Evolutionary conservation across 345 rosid species (phyloP).

Genomic region (Rhizophora apiculata): DNA sequence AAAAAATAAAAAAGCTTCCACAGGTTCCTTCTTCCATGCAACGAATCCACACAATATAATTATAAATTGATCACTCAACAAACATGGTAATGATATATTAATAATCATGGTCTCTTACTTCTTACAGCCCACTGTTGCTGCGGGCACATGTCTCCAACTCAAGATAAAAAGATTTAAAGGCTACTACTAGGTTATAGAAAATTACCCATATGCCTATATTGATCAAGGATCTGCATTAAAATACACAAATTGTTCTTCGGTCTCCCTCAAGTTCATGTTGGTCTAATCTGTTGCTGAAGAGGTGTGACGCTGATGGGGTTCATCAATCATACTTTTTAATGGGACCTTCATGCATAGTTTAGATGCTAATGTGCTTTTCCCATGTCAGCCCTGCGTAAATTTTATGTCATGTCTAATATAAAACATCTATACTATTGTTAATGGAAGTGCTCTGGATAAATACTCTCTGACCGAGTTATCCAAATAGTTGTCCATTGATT

Average conservation of each 20-base stretch:
- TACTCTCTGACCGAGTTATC: conserved; percentile 10
- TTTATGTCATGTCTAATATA: neutral
- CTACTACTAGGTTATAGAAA: neutral
- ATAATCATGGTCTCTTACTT: conserved; percentile 50
- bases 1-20: conserved; percentile 31
- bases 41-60: conserved; percentile 34
- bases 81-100: conserved; percentile 58
- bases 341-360: conserved; percentile 27
- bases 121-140: conserved; percentile 35
- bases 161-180: neutral
- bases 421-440: conserved; percentile 8
- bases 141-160: conserved; percentile 54
- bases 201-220: conserved; percentile 1
- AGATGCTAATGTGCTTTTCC: conserved; percentile 11
- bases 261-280: neutral
- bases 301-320: too few relatives aligned
- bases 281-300: conserved; percentile 8
- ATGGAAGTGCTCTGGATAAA: conserved; percentile 21
- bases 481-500: neutral
- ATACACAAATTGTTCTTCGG: conserved; percentile 13
- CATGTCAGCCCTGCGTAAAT: conserved; percentile 1
- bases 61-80: conserved; percentile 46
- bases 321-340: conserved; percentile 9
- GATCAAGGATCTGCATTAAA: conserved; percentile 24
- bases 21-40: conserved; percentile 45